Conservation (phyloP, 164 flowering plant genomes). For the Brasenia schreberi region DNA sequence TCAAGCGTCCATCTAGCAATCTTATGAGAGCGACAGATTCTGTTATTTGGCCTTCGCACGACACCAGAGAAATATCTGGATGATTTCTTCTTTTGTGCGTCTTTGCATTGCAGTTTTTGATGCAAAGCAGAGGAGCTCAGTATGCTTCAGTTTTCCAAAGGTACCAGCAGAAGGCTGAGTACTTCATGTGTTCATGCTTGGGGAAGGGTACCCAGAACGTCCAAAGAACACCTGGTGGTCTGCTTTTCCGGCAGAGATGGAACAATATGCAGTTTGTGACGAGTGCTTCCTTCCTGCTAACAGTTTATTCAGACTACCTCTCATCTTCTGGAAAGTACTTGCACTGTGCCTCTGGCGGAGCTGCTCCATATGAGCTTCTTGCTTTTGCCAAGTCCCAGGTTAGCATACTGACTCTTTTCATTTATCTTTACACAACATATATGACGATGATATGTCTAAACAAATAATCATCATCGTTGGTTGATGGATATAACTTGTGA, state of each 20-base stretch:
- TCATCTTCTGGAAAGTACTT: conserved; percentile 38
- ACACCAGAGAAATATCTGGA: neutral
- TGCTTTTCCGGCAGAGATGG: conserved; percentile 79
- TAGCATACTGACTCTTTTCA: neutral
- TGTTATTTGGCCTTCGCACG: too few species aligned
- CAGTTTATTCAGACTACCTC: conserved; percentile 81
- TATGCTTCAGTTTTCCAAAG: conserved; percentile 36
- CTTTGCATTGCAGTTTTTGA: conserved; percentile 37
- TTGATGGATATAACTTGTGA: too few species aligned
- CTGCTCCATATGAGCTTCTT: conserved; percentile 45
- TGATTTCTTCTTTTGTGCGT: neutral
- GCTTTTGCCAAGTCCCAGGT: conserved; percentile 79
- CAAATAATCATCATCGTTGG: too few species aligned
- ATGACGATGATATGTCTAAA: too few species aligned
- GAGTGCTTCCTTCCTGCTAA: conserved; percentile 60
- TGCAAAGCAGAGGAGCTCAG: conserved; percentile 67
- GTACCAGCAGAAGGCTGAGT: conserved; percentile 71
- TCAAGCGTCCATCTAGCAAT: too few species aligned
- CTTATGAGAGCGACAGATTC: too few species aligned
- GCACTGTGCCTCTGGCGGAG: conserved; percentile 41
- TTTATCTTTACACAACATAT: too few species aligned
- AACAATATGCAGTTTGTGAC: conserved; percentile 95
- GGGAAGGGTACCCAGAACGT: conserved; percentile 62
- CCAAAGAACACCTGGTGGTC: conserved; percentile 85
- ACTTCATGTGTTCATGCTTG: conserved; percentile 72